Evolutionary conservation across 257 asterid species (phyloP), one percentile per base, ranked within the genome.

Genomic region (Solanum arcanum): DNA sequence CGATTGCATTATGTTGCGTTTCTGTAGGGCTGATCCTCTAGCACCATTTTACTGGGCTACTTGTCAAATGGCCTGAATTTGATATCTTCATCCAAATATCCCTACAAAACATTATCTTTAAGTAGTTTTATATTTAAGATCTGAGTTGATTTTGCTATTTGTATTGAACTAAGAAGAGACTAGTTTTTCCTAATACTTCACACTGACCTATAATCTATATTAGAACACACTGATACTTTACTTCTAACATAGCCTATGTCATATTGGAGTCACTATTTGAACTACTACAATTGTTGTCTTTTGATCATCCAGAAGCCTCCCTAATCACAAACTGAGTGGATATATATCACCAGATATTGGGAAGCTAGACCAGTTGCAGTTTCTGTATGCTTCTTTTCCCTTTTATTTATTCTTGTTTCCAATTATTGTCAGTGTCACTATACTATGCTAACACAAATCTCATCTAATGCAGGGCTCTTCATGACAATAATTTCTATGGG

Each of bases 241-340:
- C 81, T 35, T 73, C 81, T 37, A 73, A 37, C 49, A 11, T 35
- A 73, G 49, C 81, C 29, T 35, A 35, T 37, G 37, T 18, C 82
- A 74, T 37, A 37, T 21, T 37, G 49, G 42, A 73, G 83, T 73
- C 82, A 76, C 81, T 86, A 33, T 46, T 31, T 75, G 73, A 86
- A 75, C 88, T 31, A 33, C 69, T 86, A 73, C 42, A 70, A 29
- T 56, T 47, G 59, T 86, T 86, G 83, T 47, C 18, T 46, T 86
- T 52, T 72, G 14, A 74, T 91, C 87, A 83, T 90, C 88, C 96
- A 97, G 99, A 96, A 97, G 94, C 90, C 98, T 97, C 73, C 91
- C 98, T 72, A 92, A 95, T 91, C 99, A 95, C 95, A 94, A 85
- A 91, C 84, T 95, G 92, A 95, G 97, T 89, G 99, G 99, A 82